Conservation (phyloP, 192 early-diverging fungal genomes). For the Coemansia sp. region DNA sequence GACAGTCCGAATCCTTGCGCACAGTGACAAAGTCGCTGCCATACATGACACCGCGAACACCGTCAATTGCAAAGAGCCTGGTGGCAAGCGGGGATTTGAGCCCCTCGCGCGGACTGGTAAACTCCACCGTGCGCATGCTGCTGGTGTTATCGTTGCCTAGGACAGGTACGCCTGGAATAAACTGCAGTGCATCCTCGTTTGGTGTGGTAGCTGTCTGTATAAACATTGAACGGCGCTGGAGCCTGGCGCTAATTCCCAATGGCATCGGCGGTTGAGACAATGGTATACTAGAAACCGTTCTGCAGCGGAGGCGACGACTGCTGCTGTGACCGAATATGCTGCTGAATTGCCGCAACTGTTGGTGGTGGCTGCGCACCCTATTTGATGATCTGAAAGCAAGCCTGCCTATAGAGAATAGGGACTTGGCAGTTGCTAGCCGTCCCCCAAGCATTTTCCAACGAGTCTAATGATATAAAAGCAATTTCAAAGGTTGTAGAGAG, state of each 20-base stretch:
- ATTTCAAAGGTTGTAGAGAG: background rate
- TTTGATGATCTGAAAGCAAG: conserved; percentile 8
- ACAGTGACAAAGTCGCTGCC: conserved; percentile 96
- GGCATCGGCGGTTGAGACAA: background rate
- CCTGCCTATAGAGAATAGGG: background rate
- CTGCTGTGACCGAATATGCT: background rate
- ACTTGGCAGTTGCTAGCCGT: background rate
- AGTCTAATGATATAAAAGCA: background rate
- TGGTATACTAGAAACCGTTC: background rate
- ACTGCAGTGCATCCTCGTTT: conserved; percentile 94
- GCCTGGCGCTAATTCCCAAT: background rate
- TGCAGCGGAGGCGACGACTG: background rate
- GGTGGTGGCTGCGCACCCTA: background rate
- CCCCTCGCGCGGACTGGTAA: conserved; percentile 72
- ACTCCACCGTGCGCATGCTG: conserved; percentile 77
- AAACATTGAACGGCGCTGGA: conserved; percentile 68
- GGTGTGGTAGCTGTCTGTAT: conserved; percentile 91
- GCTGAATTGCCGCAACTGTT: background rate
- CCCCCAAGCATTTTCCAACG: conserved; percentile 1
- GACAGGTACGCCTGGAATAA: conserved; percentile 91
- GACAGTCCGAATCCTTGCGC: conserved; percentile 83
- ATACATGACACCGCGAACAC: conserved; percentile 87
- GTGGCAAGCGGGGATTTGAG: conserved; percentile 87
- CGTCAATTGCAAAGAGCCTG: conserved; percentile 91
- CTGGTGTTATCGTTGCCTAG: conserved; percentile 49